A percentile compares a stretch with the other conserved stretches of the same genome.
phyloP scores from a whole-genome alignment of 345 rosid genomes.

The Hibiscus syriacus region DNA sequence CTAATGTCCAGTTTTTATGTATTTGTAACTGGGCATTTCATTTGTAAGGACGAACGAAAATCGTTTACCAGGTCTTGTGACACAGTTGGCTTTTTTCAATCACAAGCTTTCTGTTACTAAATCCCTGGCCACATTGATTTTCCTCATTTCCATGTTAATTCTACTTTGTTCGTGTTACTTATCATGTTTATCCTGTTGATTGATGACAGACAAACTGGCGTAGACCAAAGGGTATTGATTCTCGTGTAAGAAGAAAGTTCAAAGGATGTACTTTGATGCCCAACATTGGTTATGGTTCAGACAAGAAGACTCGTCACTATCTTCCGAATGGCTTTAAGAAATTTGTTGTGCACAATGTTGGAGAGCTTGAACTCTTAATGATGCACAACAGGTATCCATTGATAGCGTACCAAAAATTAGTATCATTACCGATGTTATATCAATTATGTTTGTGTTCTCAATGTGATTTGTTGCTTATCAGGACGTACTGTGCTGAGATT shows the following conservation, averaged over 20 bases:
- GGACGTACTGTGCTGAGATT: too few relatives aligned
- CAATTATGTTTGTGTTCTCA: too few relatives aligned
- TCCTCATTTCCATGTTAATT: too few relatives aligned
- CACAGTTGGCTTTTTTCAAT: background rate
- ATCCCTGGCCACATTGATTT: background rate
- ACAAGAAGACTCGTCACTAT: conserved; percentile 74
- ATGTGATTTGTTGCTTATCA: too few relatives aligned
- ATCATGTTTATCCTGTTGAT: background rate
- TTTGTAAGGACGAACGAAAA: background rate
- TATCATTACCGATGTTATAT: background rate
- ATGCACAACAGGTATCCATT: background rate
- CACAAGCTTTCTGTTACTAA: background rate
- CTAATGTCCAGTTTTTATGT: background rate
- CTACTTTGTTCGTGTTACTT: too few relatives aligned
- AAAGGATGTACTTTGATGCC: conserved; percentile 81
- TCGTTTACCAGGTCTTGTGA: background rate
- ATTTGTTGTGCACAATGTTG: conserved; percentile 64
- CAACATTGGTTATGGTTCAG: conserved; percentile 74
- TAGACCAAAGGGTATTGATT: conserved; percentile 87
- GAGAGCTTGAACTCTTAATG: conserved; percentile 63
- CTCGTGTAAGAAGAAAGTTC: conserved; percentile 77
- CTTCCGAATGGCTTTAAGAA: conserved; percentile 89
- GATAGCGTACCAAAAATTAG: too few relatives aligned
- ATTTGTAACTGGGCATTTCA: background rate
- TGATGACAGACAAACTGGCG: conserved; percentile 60